These are phyloP conservation scores for Prasinococcaceae sp. DNA, from an alignment of 139 green algal species.

Conservation along the genomic window DNA sequence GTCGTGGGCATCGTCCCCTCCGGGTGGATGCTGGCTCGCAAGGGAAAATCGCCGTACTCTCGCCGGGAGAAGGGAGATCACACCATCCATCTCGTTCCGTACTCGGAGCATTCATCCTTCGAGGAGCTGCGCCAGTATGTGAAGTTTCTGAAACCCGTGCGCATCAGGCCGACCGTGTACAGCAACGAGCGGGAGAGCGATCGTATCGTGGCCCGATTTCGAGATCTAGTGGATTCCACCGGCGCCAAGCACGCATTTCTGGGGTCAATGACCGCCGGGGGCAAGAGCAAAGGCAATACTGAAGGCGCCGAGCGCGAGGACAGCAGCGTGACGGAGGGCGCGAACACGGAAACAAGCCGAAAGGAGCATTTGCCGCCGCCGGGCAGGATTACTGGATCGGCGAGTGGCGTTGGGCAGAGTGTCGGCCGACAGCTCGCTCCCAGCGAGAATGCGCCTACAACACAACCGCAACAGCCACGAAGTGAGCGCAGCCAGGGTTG, in stretches of 20 bases:
- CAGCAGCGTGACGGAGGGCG: too few species aligned
- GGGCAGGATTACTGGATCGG: too few species aligned
- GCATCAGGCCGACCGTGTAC: slow-evolving; percentile 75
- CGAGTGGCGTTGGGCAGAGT: too few species aligned
- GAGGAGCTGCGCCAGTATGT: slow-evolving; percentile 66
- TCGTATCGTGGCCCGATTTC: neutral
- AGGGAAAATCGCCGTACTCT: slow-evolving; percentile 20
- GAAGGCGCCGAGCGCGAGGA: neutral
- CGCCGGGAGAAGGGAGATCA: slow-evolving; percentile 2
- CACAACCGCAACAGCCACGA: too few species aligned
- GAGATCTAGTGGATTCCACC: slow-evolving; percentile 15
- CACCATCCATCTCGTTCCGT: slow-evolving; percentile 63
- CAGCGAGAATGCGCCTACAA: too few species aligned
- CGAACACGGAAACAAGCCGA: too few species aligned
- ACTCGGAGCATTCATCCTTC: slow-evolving; percentile 75
- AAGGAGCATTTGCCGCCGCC: too few species aligned
- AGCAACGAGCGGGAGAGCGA: slow-evolving; percentile 10
- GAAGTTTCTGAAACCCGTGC: slow-evolving; percentile 29
- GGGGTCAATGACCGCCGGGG: neutral
- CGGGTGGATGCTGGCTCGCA: slow-evolving; percentile 68
- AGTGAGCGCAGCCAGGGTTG: too few species aligned
- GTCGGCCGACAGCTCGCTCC: too few species aligned
- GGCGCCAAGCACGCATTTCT: slow-evolving; percentile 13
- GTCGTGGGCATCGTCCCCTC: slow-evolving; percentile 79
- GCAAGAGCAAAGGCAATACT: neutral